Base-by-base conservation (phyloP, 345 rosid species). In the Corymbia maculata region DNA sequence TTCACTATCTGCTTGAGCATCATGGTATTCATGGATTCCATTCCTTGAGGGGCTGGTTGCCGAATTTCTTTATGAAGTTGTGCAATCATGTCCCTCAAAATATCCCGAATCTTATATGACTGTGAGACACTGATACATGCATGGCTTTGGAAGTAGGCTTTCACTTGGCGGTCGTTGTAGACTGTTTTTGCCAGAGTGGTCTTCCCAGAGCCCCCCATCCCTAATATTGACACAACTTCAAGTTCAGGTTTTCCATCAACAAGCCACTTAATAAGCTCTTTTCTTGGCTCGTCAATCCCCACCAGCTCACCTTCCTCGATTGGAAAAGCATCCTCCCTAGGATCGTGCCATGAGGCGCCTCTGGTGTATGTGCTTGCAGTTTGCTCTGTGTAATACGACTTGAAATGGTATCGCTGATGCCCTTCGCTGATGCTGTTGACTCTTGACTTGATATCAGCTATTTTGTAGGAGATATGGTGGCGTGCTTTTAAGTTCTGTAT, bases 351-450 rank as follows among this genome's bases (percentile, higher is more conserved):
- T 10, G 70, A 64, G 36, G 8, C 13, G 70, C 36, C 4, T 28
- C 17, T 1, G 0, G 9, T 64, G 19, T 2, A 64, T n/a, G 8
- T 0, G 19, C 4, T n/a, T 0, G 19, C 36, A n/a, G 36, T 13
- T 64, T n/a, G 75, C 9, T 64, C 4, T 64, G 36, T n/a, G 57
- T 1, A 2, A 53, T 53, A 7, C 4, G 24, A 53, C 57, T 53
- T 6, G 5, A 64, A 64, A 64, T n/a, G 4, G 36, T 64, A 64
- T 13, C 9, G 36, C 2, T 0, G 17, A n/a, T 64, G 36, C 17
- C 19, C 9, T 64, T 64, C 5, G 8, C 4, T 36, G 1, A 59
- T 59, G 30, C 3, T 11, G 1, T 0, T 10, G 15, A 59, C 14
- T 59, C 7, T 59, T 24, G 66, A 26, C n/a, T 26, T 59, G 30